phyloP scores from a whole-genome alignment of 768 basidiomycete species.

The Lanmaoa pseudosensibilis region DNA sequence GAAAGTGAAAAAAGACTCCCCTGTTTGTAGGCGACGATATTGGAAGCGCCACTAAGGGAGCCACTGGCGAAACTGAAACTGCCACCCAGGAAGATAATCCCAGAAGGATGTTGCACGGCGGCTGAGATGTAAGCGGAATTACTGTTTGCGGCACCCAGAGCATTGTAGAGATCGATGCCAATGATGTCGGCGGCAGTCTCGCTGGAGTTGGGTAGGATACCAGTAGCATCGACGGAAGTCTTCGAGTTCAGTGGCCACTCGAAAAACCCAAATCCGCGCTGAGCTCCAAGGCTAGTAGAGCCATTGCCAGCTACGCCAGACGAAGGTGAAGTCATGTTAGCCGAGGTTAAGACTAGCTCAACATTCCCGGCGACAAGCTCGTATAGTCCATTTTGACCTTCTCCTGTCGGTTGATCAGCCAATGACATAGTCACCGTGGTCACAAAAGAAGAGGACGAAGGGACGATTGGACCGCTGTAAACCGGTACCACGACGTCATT shows the following conservation, averaged over 20 bases:
- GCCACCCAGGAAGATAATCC: conserved; percentile 72
- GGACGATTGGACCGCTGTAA: conserved; percentile 84
- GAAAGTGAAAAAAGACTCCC: conserved; percentile 54
- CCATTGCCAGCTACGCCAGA: conserved; percentile 29
- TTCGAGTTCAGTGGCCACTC: conserved; percentile 72
- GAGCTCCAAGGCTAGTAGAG: conserved; percentile 35
- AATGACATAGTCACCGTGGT: conserved; percentile 76
- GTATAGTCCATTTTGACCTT: conserved; percentile 66
- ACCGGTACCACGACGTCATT: conserved; percentile 61
- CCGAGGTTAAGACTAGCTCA: conserved; percentile 72
- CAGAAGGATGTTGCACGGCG: conserved; percentile 65
- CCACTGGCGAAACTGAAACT: conserved; percentile 64
- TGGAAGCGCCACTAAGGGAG: conserved; percentile 54
- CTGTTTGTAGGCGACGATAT: conserved; percentile 71
- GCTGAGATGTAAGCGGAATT: conserved; percentile 46
- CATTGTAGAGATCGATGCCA: conserved; percentile 60
- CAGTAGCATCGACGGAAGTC: conserved; percentile 54
- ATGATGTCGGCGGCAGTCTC: conserved; percentile 66
- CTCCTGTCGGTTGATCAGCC: conserved; percentile 60
- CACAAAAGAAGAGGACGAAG: conserved; percentile 67
- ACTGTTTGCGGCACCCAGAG: conserved; percentile 49
- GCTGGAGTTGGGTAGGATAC: conserved; percentile 62
- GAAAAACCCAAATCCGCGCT: conserved; percentile 77
- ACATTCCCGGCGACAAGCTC: conserved; percentile 84
- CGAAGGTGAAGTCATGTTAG: conserved; percentile 41